phyloP scores from a whole-genome alignment of 2,329 filamentous ascomycete genomes.

The Ascochyta viciae-villosae region DNA sequence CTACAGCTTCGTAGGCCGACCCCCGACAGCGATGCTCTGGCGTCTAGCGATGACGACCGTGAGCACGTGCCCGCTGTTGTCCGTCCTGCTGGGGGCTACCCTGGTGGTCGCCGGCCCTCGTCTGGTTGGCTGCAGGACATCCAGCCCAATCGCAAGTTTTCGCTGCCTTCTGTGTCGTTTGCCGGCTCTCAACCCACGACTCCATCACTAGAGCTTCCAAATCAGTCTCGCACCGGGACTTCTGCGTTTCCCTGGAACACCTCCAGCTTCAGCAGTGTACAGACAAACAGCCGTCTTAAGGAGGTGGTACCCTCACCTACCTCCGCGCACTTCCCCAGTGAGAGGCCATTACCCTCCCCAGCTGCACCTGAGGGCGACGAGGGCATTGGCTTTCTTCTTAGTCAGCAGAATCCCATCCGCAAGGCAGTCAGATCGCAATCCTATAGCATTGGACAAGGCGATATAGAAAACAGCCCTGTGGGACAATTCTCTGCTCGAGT shows the following conservation, averaged over 20 bases:
- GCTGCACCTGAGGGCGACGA: conserved; percentile 58
- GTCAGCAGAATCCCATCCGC: conserved; percentile 73
- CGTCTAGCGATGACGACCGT: conserved; percentile 91
- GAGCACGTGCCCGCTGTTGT: conserved; percentile 58
- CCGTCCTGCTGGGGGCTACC: conserved; percentile 31
- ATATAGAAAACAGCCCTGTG: conserved; percentile 57
- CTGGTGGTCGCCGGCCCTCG: conserved; percentile 40
- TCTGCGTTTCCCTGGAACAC: conserved; percentile 55
- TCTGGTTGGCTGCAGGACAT: conserved; percentile 82
- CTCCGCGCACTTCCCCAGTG: conserved; percentile 31
- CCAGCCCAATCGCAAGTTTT: conserved; percentile 71
- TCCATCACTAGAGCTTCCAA: conserved; percentile 70
- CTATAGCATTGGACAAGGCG: conserved; percentile 91
- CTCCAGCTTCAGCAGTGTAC: conserved; percentile 37
- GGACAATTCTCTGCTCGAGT: conserved; percentile 60
- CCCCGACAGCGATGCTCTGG: conserved; percentile 91
- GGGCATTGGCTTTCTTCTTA: conserved; percentile 45
- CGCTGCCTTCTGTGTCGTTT: conserved; percentile 73
- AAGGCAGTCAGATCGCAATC: conserved; percentile 96
- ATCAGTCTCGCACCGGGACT: conserved; percentile 50
- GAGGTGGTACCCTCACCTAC: conserved; percentile 47
- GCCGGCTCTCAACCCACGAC: conserved; percentile 82
- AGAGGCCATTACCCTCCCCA: conserved; percentile 36
- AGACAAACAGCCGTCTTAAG: conserved; percentile 37
- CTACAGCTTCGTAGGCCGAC: conserved; percentile 76